Evolutionary conservation across 148 eudicot species (phyloP).

Genomic region (Rhododendron vialii): DNA sequence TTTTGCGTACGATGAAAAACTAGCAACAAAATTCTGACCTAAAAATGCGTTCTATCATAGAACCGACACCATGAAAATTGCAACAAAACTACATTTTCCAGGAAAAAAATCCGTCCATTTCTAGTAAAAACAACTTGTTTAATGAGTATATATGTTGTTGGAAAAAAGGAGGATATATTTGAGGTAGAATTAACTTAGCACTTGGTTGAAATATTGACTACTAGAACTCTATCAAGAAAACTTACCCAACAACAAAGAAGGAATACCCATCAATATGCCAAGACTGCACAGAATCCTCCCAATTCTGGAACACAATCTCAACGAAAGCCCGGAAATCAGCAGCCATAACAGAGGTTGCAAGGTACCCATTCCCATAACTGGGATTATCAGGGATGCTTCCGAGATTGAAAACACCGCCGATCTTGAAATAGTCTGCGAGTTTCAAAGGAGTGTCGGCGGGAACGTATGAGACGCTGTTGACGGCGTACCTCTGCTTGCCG

Average conservation of each 20-base stretch:
- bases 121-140: not conserved
- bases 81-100: not conserved
- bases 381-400: conserved; percentile 75
- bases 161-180: not conserved
- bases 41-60: not conserved
- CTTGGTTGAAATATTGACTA: not conserved
- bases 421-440: conserved; percentile 81
- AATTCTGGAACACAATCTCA: conserved; percentile 86
- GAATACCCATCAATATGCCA: conserved; percentile 91
- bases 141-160: not conserved
- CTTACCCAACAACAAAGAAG: conserved; percentile 97
- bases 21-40: not conserved
- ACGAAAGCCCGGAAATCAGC: conserved; percentile 62
- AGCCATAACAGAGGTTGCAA: conserved; percentile 64
- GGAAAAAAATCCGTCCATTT: not conserved
- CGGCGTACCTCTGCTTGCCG: conserved; percentile 80
- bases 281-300: conserved; percentile 78
- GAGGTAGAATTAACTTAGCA: not conserved
- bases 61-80: not conserved
- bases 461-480: conserved; percentile 72
- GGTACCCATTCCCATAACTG: conserved; percentile 44
- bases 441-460: conserved; percentile 78
- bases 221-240: not conserved
- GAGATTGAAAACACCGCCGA: conserved; percentile 65
- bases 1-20: too few species aligned